phyloP scores from a whole-genome alignment of 345 rosid species.

The Boechera stricta region DNA sequence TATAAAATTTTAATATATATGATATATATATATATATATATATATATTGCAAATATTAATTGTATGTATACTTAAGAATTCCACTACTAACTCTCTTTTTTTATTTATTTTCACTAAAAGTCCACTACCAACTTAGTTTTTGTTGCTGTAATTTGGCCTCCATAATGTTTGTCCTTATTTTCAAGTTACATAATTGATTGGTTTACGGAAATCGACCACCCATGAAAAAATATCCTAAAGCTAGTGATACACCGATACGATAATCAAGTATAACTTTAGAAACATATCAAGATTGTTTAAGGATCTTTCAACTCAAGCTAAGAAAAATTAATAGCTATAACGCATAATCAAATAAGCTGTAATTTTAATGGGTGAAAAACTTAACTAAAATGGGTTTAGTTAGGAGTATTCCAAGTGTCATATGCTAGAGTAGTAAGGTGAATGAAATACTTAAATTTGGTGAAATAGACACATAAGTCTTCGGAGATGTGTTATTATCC shows the following conservation, averaged over 20 bases:
- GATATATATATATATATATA: not conserved
- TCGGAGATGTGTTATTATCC: too few relatives aligned
- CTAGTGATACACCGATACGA: slow-evolving; percentile 13
- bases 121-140: slow-evolving; percentile 7
- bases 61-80: slow-evolving; percentile 28
- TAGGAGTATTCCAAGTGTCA: not conserved
- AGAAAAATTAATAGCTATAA: not conserved
- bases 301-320: slow-evolving; percentile 40
- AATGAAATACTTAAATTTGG: too few relatives aligned
- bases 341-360: not conserved
- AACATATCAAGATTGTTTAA: slow-evolving; percentile 2
- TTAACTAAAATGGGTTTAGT: slow-evolving; percentile 3
- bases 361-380: slow-evolving; percentile 2
- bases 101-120: not conserved
- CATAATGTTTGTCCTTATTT: slow-evolving; percentile 19
- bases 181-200: slow-evolving; percentile 32
- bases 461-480: too few relatives aligned
- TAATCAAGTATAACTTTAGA: slow-evolving; percentile 30
- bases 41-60: slow-evolving; percentile 2
- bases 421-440: too few relatives aligned
- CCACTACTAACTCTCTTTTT: slow-evolving; percentile 10
- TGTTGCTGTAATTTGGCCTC: slow-evolving; percentile 8
- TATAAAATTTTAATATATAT: not conserved
- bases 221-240: slow-evolving; percentile 12
- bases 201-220: slow-evolving; percentile 21